phyloP scores from a whole-genome alignment of 768 basidiomycete genomes.

The Russula abietina region DNA sequence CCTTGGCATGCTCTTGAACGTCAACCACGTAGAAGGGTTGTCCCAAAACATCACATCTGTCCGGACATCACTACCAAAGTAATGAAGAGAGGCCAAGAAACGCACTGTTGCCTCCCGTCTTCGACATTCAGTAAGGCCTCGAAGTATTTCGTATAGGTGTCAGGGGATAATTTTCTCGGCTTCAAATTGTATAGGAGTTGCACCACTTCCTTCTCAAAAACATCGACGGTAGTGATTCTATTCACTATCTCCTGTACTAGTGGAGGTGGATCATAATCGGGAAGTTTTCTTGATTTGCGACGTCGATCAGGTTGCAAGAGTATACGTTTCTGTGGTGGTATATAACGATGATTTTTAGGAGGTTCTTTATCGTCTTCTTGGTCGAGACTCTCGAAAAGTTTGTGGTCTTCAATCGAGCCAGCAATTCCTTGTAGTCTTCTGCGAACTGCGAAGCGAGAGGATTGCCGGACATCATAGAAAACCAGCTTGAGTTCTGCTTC shows the following conservation, averaged over 20 bases:
- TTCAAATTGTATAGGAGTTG: background rate
- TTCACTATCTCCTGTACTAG: background rate
- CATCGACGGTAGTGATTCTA: background rate
- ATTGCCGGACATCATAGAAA: slow-evolving; percentile 4
- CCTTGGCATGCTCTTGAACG: background rate
- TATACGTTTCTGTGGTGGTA: slow-evolving; percentile 2
- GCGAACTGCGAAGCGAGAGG: background rate
- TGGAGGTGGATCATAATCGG: slow-evolving; percentile 7
- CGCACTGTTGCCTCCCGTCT: slow-evolving; percentile 44
- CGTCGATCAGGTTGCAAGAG: background rate
- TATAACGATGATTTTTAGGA: background rate
- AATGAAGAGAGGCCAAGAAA: slow-evolving; percentile 26
- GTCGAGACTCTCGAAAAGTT: slow-evolving; percentile 2
- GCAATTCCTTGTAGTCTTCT: slow-evolving; percentile 10
- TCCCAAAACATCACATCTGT: slow-evolving; percentile 2
- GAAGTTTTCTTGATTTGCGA: slow-evolving; percentile 2
- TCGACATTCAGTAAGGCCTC: slow-evolving; percentile 14
- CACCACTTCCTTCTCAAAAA: background rate
- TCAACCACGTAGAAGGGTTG: slow-evolving; percentile 2
- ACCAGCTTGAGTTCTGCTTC: slow-evolving; percentile 10
- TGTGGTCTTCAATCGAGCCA: slow-evolving; percentile 12
- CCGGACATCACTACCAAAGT: slow-evolving; percentile 32
- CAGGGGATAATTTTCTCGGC: background rate
- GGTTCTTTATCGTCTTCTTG: background rate
- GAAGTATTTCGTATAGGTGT: slow-evolving; percentile 12